Evolutionary conservation across 306 rosid species (phyloP).

Genomic region (Trifolium pratense): DNA sequence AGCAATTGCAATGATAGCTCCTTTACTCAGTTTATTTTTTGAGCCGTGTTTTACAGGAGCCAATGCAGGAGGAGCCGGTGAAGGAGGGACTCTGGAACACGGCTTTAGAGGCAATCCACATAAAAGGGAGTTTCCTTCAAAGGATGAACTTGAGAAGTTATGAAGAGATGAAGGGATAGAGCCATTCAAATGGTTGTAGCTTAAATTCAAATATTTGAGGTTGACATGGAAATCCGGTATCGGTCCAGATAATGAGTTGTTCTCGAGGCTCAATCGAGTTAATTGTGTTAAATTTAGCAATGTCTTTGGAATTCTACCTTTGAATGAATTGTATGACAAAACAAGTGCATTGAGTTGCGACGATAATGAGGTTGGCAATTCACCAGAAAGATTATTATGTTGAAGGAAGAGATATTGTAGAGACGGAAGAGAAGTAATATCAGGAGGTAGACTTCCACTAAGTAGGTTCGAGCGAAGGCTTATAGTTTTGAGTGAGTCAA

Average conservation of each 20-base stretch:
- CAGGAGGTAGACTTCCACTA: slow-evolving; percentile 68
- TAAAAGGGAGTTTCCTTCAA: slow-evolving; percentile 72
- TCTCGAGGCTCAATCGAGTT: slow-evolving; percentile 75
- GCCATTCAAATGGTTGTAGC: slow-evolving; percentile 84
- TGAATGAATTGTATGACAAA: slow-evolving; percentile 80
- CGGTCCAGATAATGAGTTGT: slow-evolving; percentile 79
- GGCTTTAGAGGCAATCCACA: slow-evolving; percentile 84
- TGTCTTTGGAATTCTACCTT: slow-evolving; percentile 64
- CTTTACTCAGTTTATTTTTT: slow-evolving; percentile 64
- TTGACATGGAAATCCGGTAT: slow-evolving; percentile 69
- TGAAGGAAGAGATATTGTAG: slow-evolving; percentile 78
- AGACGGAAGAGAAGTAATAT: slow-evolving; percentile 78
- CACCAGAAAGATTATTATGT: slow-evolving; percentile 83
- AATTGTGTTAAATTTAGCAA: slow-evolving; percentile 69
- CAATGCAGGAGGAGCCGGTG: slow-evolving; percentile 52
- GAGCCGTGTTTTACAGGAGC: slow-evolving; percentile 51
- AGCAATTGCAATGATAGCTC: slow-evolving; percentile 79
- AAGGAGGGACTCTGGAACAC: slow-evolving; percentile 52
- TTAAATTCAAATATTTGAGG: slow-evolving; percentile 76
- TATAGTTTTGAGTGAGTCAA: slow-evolving; percentile 62
- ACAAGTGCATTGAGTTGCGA: slow-evolving; percentile 67
- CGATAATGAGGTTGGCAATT: slow-evolving; percentile 69
- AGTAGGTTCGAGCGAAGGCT: slow-evolving; percentile 92
- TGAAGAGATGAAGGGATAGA: slow-evolving; percentile 70
- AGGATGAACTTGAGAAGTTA: slow-evolving; percentile 69